phyloP scores from a whole-genome alignment of 2,329 filamentous ascomycete species.

The Calonectria leucothoes region DNA sequence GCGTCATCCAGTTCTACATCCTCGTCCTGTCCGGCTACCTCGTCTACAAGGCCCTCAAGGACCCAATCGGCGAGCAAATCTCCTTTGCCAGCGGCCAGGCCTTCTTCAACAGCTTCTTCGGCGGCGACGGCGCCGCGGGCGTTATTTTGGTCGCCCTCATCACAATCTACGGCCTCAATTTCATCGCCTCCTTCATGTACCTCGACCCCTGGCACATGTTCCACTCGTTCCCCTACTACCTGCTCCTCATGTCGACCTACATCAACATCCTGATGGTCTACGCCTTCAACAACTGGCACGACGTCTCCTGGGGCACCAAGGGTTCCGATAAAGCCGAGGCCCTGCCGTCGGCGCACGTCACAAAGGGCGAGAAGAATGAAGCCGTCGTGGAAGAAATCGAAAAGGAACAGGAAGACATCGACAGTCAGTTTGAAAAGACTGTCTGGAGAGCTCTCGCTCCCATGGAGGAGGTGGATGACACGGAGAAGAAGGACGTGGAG shows the following conservation, averaged over 20 bases:
- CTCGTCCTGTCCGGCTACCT: constrained; percentile 37
- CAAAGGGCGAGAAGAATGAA: constrained; percentile 35
- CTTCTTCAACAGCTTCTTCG: constrained; percentile 38
- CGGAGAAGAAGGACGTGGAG: constrained; percentile 37
- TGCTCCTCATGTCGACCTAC: constrained; percentile 41
- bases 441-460: constrained; percentile 39
- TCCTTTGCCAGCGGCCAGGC: constrained; percentile 32
- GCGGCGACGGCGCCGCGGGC: constrained; percentile 34
- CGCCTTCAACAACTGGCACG: constrained; percentile 42
- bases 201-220: constrained; percentile 44
- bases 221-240: constrained; percentile 41
- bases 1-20: constrained; percentile 36
- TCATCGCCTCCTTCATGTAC: constrained; percentile 38
- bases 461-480: constrained; percentile 35
- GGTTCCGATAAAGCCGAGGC: constrained; percentile 35
- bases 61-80: constrained; percentile 36
- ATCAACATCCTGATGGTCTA: constrained; percentile 43
- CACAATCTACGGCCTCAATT: constrained; percentile 40
- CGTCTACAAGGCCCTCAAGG: constrained; percentile 37
- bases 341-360: constrained; percentile 34
- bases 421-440: constrained; percentile 40
- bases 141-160: constrained; percentile 38
- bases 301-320: constrained; percentile 40
- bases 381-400: constrained; percentile 38
- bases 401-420: constrained; percentile 39